Conservation (phyloP, 75 land plant species). For the Cryptomeria japonica region DNA sequence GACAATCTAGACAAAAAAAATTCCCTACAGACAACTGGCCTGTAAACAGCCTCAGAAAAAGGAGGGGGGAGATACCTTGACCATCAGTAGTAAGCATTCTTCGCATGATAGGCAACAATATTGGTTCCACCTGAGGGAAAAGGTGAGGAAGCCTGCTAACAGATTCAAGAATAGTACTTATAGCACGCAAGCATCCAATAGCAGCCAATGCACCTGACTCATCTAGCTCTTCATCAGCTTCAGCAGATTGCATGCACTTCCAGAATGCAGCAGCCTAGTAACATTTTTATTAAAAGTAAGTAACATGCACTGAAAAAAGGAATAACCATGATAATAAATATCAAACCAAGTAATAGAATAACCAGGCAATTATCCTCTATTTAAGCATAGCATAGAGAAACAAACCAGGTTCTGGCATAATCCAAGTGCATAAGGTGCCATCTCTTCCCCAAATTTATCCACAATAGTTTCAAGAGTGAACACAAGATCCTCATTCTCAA, state of each 20-base stretch:
- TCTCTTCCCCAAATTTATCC: slow-evolving; percentile 99
- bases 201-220: slow-evolving; percentile 99
- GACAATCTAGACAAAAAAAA: neutral
- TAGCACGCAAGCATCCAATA: slow-evolving; percentile 99
- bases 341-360: neutral
- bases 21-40: neutral
- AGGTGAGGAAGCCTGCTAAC: slow-evolving; percentile 91
- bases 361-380: neutral
- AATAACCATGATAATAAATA: neutral
- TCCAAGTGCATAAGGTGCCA: slow-evolving; percentile 99
- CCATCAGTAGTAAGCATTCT: slow-evolving; percentile 98
- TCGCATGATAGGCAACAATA: slow-evolving; percentile 88
- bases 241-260: slow-evolving; percentile 91
- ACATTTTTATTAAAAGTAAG: neutral
- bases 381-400: neutral
- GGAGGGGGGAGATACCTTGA: slow-evolving; percentile 60
- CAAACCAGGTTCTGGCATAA: slow-evolving; percentile 96
- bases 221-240: slow-evolving; percentile 95
- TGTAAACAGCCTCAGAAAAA: neutral
- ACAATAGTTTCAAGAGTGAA: slow-evolving; percentile 98
- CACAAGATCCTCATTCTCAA: slow-evolving; percentile 99
- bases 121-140: slow-evolving; percentile 92
- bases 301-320: neutral
- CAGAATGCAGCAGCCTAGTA: slow-evolving; percentile 95
- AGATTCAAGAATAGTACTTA: slow-evolving; percentile 97